phyloP scores from a whole-genome alignment of 768 basidiomycete species.

The Lyophyllum decastes region DNA sequence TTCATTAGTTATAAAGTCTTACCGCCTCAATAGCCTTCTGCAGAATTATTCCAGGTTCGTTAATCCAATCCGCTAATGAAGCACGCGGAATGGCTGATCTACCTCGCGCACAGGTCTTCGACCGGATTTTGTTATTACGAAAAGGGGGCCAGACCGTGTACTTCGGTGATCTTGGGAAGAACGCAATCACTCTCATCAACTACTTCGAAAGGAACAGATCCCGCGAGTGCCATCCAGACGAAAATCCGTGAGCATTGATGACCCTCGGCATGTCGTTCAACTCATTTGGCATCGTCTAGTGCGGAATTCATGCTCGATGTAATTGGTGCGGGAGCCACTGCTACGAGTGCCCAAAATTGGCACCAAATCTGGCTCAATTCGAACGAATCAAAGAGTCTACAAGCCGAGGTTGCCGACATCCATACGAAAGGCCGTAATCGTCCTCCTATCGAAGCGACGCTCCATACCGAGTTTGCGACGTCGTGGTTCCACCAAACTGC shows the following conservation, averaged over 20 bases:
- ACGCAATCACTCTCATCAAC: constrained; percentile 60
- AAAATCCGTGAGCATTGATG: constrained; percentile 64
- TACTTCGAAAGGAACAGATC: constrained; percentile 80
- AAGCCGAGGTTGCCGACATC: constrained; percentile 46
- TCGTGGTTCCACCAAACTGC: constrained; percentile 51
- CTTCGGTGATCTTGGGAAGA: constrained; percentile 70
- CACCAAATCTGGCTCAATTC: constrained; percentile 54
- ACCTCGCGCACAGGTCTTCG: constrained; percentile 52
- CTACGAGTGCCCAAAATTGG: constrained; percentile 59
- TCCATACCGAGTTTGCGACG: constrained; percentile 51
- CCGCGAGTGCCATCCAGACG: constrained; percentile 56
- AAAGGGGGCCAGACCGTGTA: constrained; percentile 80
- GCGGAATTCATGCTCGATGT: constrained; percentile 70
- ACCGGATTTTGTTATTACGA: constrained; percentile 68
- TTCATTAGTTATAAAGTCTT: background rate
- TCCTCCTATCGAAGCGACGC: constrained; percentile 34
- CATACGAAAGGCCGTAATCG: constrained; percentile 44
- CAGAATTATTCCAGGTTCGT: constrained; percentile 70
- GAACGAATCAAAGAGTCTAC: constrained; percentile 36
- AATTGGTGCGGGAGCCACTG: constrained; percentile 74
- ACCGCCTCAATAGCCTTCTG: constrained; percentile 63
- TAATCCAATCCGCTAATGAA: background rate
- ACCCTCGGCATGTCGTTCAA: background rate
- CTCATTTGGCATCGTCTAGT: too few relatives aligned
- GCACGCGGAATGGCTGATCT: background rate